Conservation (phyloP, 176 grass and related monocot genomes). For the Oryza meyeriana region DNA sequence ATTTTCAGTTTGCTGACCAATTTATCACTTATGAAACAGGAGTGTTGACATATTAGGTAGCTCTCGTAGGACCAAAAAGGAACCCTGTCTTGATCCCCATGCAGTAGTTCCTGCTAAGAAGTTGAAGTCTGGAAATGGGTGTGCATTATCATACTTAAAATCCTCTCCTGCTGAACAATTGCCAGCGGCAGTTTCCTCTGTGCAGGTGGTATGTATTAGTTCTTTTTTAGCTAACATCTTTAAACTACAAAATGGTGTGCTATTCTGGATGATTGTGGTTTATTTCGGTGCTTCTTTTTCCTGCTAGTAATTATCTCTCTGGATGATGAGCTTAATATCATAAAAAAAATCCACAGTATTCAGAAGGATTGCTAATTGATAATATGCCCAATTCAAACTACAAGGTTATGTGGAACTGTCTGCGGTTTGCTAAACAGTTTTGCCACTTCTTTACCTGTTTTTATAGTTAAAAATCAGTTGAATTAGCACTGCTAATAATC, state of each 20-base stretch:
- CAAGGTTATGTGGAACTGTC: background rate
- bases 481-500: background rate
- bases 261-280: background rate
- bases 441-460: background rate
- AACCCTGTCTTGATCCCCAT: constrained; percentile 16
- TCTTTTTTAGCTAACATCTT: constrained; percentile 16
- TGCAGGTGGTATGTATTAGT: constrained; percentile 2
- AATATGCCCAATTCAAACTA: background rate
- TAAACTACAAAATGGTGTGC: background rate
- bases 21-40: constrained; percentile 6
- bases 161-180: background rate
- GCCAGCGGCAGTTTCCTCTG: background rate
- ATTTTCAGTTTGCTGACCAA: background rate
- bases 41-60: constrained; percentile 15
- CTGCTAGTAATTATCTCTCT: background rate
- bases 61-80: constrained; percentile 3
- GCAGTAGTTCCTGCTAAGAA: constrained; percentile 20
- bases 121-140: constrained; percentile 34
- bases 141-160: constrained; percentile 7
- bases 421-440: constrained; percentile 4
- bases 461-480: background rate
- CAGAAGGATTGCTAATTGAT: background rate
- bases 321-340: background rate
- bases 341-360: constrained; percentile 1
- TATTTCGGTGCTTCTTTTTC: background rate